Percentiles rank a stretch among this genome's conserved stretches.
Evolutionary conservation across 108 stramenopile genomes (phyloP).

Genomic region (Pseudonitzschia multiseries): DNA sequence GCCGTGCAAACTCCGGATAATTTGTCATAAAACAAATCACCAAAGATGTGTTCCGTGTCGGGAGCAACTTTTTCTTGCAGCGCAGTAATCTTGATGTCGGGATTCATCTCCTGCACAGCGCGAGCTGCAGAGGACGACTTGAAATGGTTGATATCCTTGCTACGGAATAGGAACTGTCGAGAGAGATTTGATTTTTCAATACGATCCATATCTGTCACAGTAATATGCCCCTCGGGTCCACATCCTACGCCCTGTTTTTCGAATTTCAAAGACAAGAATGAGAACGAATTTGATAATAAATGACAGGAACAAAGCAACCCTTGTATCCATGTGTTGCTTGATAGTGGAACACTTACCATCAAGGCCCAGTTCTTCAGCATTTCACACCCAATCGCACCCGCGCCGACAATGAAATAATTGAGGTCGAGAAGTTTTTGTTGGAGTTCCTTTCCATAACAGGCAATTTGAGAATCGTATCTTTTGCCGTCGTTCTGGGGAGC

Average conservation of each 20-base stretch:
- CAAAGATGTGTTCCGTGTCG: constrained; percentile 95
- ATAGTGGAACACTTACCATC: constrained; percentile 50
- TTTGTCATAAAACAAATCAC: constrained; percentile 95
- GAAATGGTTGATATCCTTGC: constrained; percentile 90
- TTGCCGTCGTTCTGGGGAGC: constrained; percentile 50
- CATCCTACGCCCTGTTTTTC: constrained; percentile 77
- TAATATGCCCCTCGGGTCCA: constrained; percentile 74
- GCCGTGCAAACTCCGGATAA: constrained; percentile 97
- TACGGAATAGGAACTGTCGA: constrained; percentile 97
- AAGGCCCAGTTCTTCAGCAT: constrained; percentile 99
- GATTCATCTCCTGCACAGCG: constrained; percentile 92
- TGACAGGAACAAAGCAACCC: not conserved
- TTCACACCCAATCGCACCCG: constrained; percentile 99
- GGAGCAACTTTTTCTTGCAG: constrained; percentile 92
- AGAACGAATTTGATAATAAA: not conserved
- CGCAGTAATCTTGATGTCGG: constrained; percentile 78
- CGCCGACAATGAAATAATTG: constrained; percentile 95
- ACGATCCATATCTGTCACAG: constrained; percentile 99
- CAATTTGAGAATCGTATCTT: constrained; percentile 85
- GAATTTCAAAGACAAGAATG: not conserved
- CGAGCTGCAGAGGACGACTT: constrained; percentile 90
- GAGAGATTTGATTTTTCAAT: constrained; percentile 97
- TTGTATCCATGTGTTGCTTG: not conserved
- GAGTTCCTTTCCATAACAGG: constrained; percentile 79
- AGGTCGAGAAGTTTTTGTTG: constrained; percentile 74